Percentiles rank a stretch among this genome's conserved stretches.
Conservation (phyloP, 2,329 filamentous ascomycete species). For the Ilyonectria robusta region DNA sequence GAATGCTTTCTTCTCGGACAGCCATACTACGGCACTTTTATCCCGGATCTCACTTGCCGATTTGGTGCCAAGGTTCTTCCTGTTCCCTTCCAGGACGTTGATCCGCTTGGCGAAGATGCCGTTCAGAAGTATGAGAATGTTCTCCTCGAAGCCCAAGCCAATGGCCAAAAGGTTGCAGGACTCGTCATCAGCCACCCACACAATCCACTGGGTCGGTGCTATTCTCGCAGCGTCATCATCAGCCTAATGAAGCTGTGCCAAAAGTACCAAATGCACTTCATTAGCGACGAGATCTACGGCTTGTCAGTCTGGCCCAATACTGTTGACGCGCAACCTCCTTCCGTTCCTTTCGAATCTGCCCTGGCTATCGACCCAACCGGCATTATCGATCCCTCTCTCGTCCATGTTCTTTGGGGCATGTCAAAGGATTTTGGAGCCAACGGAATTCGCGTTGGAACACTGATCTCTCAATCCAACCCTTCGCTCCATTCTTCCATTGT, state of each 20-base stretch:
- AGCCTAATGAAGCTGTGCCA: conserved; percentile 62
- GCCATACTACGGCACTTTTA: conserved; percentile 65
- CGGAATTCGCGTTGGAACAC: conserved; percentile 65
- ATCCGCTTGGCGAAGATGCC: conserved; percentile 59
- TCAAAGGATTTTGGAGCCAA: conserved; percentile 70
- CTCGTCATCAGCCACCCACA: conserved; percentile 67
- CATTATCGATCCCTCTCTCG: conserved; percentile 62
- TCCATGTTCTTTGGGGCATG: conserved; percentile 66
- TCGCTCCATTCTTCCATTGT: conserved; percentile 56
- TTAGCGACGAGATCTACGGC: conserved; percentile 67
- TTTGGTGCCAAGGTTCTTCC: conserved; percentile 58
- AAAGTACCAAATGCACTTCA: conserved; percentile 64
- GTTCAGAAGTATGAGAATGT: conserved; percentile 62
- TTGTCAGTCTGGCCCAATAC: conserved; percentile 64
- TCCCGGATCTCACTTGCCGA: conserved; percentile 60
- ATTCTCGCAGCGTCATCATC: conserved; percentile 56
- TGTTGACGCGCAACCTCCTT: conserved; percentile 43
- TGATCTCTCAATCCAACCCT: conserved; percentile 64
- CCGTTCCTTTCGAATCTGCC: conserved; percentile 60
- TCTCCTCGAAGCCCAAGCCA: conserved; percentile 54
- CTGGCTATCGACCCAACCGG: conserved; percentile 59
- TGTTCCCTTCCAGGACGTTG: conserved; percentile 59
- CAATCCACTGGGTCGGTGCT: conserved; percentile 66
- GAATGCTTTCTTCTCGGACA: conserved; percentile 58
- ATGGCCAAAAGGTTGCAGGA: conserved; percentile 59